phyloP scores from a whole-genome alignment of 176 grass and related monocot species.

The Phyllostachys edulis region DNA sequence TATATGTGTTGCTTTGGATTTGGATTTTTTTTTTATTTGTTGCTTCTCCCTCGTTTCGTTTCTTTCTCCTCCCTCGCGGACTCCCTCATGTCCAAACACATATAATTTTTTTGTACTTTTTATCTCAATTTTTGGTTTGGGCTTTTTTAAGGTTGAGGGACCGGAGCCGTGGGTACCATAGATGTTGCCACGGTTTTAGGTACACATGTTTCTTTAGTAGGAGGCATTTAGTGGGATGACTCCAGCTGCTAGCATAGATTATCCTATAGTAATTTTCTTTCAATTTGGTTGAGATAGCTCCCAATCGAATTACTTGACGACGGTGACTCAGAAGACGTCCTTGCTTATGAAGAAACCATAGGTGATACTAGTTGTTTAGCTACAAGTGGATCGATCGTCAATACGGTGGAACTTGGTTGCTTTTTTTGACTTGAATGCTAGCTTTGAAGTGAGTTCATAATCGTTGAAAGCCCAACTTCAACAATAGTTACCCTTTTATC shows the following conservation, averaged over 20 bases:
- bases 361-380: neutral
- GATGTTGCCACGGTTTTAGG: constrained; percentile 3
- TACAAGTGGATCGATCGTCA: neutral
- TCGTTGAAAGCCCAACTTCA: neutral
- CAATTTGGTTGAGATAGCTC: neutral
- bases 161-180: neutral
- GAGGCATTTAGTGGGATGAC: neutral
- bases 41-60: constrained; percentile 38
- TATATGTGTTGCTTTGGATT: neutral
- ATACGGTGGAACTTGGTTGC: neutral
- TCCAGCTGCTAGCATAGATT: neutral
- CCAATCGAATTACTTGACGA: neutral
- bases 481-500: neutral
- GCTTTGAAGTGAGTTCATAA: neutral
- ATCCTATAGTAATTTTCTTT: neutral
- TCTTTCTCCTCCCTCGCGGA: neutral
- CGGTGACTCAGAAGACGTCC: neutral
- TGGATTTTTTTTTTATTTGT: neutral
- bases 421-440: neutral
- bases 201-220: constrained; percentile 13
- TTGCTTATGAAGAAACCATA: neutral
- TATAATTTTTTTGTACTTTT: neutral
- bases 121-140: neutral
- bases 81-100: neutral
- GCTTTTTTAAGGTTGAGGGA: neutral